Evolutionary conservation across 208 protist genomes (phyloP), one percentile per base, ranked within the genome.

Genomic region (Trypanosoma mega): DNA sequence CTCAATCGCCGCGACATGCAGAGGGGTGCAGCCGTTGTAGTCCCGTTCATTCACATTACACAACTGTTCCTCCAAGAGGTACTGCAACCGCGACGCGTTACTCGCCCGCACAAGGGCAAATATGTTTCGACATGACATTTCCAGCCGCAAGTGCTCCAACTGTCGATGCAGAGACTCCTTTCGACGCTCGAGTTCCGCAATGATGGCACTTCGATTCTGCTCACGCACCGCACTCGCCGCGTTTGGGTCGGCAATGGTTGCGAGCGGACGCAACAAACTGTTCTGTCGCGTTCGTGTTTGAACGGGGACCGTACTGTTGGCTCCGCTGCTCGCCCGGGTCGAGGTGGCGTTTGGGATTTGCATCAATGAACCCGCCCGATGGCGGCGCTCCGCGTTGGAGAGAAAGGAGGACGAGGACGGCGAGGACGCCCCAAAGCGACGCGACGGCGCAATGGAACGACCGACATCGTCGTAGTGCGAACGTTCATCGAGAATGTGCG

Each of bases 11-110:
- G 90, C 90, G 24, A 96, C 80, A 60, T 93, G 85, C 43, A 96
- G 70, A 3, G 90, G 85, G 0, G 90, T 96, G 66, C 84, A 87
- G 27, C 80, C 82, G 63, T 96, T 93, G 68, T 96, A 93, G 71
- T 96, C 90, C 33, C 82, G 70, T 51, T 90, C 70, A 44, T 92
- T 88, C 41, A 92, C 78, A 51, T 85, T 78, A 50, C 69, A 80
- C 4, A 93, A 50, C 0, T 53, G 54, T 37, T 83, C 71, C 41
- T 88, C 76, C 21, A 95, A 71, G 2, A 95, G 73, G 55, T 83
- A 78, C 65, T 89, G 82, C 54, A 95, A 55, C 72, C 84, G 74
- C 37, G 82, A 85, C 14, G 82, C 72, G 54, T 90, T 90, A 60
- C 82, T 89, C 27, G 82, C 72, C 49, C 82, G 78, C 16, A 94